Percentiles rank a stretch among this genome's conserved stretches.
Conservation (phyloP, 1,139 yeast genomes). For the Arxiozyma slooffiae region DNA sequence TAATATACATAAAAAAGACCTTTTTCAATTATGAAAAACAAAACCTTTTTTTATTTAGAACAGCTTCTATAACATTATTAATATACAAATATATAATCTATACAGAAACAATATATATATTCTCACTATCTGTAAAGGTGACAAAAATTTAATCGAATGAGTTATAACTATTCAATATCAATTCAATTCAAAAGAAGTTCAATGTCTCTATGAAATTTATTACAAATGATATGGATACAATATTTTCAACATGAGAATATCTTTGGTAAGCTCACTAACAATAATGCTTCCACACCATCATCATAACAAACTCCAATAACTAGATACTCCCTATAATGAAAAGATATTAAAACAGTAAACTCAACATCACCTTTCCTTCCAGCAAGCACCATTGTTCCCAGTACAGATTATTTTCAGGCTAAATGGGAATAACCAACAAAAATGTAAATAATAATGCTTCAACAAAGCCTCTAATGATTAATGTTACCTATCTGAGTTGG, state of each 20-base stretch:
- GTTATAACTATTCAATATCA: not conserved
- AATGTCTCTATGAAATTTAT: not conserved
- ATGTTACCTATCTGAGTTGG: not conserved
- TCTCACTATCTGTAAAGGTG: not conserved
- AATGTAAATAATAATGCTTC: not conserved
- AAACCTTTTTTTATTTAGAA: not conserved
- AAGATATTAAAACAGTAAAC: not conserved
- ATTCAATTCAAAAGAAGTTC: slow-evolving; percentile 4
- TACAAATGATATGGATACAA: not conserved
- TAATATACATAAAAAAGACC: not conserved
- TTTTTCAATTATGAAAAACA: not conserved
- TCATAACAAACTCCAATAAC: not conserved
- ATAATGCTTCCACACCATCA: not conserved
- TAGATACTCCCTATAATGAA: slow-evolving; percentile 4
- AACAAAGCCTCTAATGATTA: not conserved
- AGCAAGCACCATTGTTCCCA: not conserved
- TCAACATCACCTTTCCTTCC: not conserved
- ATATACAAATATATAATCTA: not conserved
- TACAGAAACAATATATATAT: slow-evolving; percentile 3
- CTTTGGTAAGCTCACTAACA: not conserved
- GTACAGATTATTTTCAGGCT: not conserved
- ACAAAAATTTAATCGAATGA: too few species aligned
- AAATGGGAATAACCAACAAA: not conserved
- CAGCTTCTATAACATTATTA: slow-evolving; percentile 2
- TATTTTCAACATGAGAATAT: not conserved